A percentile compares a stretch with the other conserved stretches of the same genome.
Conservation (phyloP, 139 green algal species). For the Volvox africanus region DNA sequence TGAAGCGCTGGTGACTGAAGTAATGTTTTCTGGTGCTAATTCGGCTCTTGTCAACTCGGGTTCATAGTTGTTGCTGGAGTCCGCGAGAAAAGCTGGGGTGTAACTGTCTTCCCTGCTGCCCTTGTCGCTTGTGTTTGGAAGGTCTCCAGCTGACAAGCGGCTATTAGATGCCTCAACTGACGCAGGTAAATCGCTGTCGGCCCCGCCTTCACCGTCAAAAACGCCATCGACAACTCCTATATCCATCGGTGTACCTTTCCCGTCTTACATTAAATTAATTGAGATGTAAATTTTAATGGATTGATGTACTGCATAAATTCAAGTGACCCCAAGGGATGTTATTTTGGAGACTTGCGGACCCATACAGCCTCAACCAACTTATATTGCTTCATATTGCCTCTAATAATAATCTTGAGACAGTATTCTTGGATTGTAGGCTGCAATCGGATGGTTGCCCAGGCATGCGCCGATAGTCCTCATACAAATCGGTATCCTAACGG, state of each 20-base stretch:
- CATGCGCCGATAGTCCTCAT: slow-evolving; percentile 2
- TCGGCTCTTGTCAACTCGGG: neutral
- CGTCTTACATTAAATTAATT: neutral
- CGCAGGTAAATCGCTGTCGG: neutral
- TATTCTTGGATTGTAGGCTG: too few relatives aligned
- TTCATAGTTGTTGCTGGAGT: neutral
- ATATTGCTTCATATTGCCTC: too few relatives aligned
- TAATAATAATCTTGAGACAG: too few relatives aligned
- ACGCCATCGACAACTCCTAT: neutral
- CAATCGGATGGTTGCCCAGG: too few relatives aligned
- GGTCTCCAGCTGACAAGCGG: neutral
- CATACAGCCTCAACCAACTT: neutral
- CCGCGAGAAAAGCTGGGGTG: neutral
- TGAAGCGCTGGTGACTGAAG: neutral
- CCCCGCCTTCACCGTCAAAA: neutral
- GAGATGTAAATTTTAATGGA: too few relatives aligned
- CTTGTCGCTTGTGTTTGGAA: neutral
- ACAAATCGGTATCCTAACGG: neutral
- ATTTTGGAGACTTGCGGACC: neutral
- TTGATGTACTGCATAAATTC: too few relatives aligned
- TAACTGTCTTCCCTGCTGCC: neutral
- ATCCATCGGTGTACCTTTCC: neutral
- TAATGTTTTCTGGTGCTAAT: neutral
- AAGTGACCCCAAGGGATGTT: neutral
- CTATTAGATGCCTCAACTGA: too few relatives aligned